These are phyloP conservation scores for Boletus subparvulus DNA, from an alignment of 768 basidiomycete species.

Conservation along the genomic window DNA sequence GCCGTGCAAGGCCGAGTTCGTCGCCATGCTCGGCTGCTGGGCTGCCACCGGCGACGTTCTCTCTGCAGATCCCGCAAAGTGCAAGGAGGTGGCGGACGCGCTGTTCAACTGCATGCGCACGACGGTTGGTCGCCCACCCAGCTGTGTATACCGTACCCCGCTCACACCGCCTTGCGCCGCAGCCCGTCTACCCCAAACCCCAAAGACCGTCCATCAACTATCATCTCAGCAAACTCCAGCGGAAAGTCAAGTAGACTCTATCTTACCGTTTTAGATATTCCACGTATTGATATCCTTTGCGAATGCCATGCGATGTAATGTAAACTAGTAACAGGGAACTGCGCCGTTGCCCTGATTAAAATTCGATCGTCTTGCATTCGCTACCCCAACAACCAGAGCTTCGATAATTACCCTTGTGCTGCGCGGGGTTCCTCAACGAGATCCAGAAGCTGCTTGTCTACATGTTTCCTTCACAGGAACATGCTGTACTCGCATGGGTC, in stretches of 20 bases:
- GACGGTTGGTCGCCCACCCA: conserved; percentile 52
- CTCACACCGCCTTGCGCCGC: conserved; percentile 7
- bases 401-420: neutral
- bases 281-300: conserved; percentile 12
- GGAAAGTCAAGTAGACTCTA: conserved; percentile 61
- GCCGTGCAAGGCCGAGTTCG: conserved; percentile 49
- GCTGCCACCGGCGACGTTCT: conserved; percentile 67
- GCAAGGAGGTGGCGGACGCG: conserved; percentile 56
- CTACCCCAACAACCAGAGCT: neutral
- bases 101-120: conserved; percentile 85
- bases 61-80: conserved; percentile 45
- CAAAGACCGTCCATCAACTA: conserved; percentile 86
- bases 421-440: neutral
- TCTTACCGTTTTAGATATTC: conserved; percentile 20
- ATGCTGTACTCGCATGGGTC: conserved; percentile 18
- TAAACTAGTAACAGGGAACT: conserved; percentile 11
- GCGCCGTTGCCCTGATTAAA: neutral
- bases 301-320: conserved; percentile 20
- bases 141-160: neutral
- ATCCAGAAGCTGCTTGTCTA: no score
- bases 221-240: conserved; percentile 78
- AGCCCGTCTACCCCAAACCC: conserved; percentile 68
- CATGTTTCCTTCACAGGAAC: conserved; percentile 9
- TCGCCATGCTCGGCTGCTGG: conserved; percentile 85
- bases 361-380: neutral